These are phyloP conservation scores for Apophysomyces variabilis DNA, from an alignment of 371 early-diverging fungal species.

Conservation along the genomic window DNA sequence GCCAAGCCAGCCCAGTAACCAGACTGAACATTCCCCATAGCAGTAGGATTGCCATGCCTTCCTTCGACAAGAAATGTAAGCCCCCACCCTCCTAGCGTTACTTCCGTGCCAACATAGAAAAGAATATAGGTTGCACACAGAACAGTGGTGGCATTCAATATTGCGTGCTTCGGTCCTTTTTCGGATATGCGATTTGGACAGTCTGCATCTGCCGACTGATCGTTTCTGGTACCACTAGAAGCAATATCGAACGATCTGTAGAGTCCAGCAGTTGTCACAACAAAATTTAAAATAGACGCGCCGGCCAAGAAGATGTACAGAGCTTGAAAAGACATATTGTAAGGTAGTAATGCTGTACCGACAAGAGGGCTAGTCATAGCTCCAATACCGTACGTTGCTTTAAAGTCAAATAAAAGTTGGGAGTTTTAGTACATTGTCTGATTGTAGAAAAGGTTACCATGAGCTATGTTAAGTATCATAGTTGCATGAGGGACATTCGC, in stretches of 20 bases:
- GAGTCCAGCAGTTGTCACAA: constrained; percentile 27
- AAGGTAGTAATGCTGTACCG: constrained; percentile 22
- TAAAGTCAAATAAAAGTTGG: background rate
- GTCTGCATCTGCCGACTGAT: background rate
- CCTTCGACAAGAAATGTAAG: constrained; percentile 39
- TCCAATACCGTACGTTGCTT: constrained; percentile 43
- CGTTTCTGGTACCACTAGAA: constrained; percentile 10
- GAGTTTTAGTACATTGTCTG: background rate
- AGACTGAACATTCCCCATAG: constrained; percentile 30
- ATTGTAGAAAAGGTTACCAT: constrained; percentile 28
- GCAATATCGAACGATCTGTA: constrained; percentile 18
- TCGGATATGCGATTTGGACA: constrained; percentile 9
- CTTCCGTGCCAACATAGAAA: constrained; percentile 43
- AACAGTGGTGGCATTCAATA: constrained; percentile 30
- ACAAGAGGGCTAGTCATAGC: constrained; percentile 41
- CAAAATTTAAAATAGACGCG: constrained; percentile 22
- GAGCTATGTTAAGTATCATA: constrained; percentile 34
- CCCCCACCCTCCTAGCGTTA: constrained; percentile 43
- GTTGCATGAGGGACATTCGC: constrained; percentile 41
- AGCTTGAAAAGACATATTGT: constrained; percentile 32
- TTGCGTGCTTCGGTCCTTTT: constrained; percentile 23
- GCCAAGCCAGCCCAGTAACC: constrained; percentile 45
- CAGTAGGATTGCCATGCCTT: constrained; percentile 24
- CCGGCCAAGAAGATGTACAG: constrained; percentile 31
- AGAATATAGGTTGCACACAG: constrained; percentile 36